phyloP scores from a whole-genome alignment of 192 early-diverging fungal species.

The Podila verticillata region DNA sequence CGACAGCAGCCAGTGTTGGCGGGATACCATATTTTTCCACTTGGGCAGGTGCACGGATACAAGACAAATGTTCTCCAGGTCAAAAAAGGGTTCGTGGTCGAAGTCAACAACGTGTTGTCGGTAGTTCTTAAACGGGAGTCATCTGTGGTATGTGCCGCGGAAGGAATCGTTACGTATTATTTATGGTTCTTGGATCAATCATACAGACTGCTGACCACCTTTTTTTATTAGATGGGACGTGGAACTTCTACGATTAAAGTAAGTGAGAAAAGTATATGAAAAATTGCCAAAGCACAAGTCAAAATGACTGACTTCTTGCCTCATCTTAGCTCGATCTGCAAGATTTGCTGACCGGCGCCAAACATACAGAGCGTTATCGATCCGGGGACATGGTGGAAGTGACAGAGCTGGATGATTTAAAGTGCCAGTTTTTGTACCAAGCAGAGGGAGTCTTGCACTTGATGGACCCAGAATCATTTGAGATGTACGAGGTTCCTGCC shows the following conservation, averaged over 20 bases:
- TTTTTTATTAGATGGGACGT: slow-evolving; percentile 32
- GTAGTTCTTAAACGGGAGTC: slow-evolving; percentile 73
- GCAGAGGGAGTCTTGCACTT: slow-evolving; percentile 70
- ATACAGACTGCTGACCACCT: background rate
- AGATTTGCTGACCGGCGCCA: slow-evolving; percentile 68
- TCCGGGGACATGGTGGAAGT: slow-evolving; percentile 76
- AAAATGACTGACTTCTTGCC: background rate
- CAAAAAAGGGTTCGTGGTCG: slow-evolving; percentile 76
- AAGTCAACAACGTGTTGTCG: slow-evolving; percentile 71
- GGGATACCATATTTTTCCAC: background rate
- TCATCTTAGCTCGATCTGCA: slow-evolving; percentile 70
- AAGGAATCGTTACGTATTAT: slow-evolving; percentile 7
- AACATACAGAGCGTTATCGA: slow-evolving; percentile 75
- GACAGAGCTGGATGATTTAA: slow-evolving; percentile 69
- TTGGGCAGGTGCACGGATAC: slow-evolving; percentile 52
- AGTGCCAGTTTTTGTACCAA: slow-evolving; percentile 79
- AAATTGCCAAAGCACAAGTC: background rate
- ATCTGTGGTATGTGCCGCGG: slow-evolving; percentile 74
- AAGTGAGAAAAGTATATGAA: background rate
- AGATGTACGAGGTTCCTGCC: slow-evolving; percentile 70
- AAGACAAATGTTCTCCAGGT: slow-evolving; percentile 63
- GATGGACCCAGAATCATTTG: slow-evolving; percentile 75
- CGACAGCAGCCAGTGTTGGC: slow-evolving; percentile 11
- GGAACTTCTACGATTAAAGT: slow-evolving; percentile 42
- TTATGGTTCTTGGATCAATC: background rate